Conservation (phyloP, 352 stramenopile species). For the Globisporangium megalacanthum region DNA sequence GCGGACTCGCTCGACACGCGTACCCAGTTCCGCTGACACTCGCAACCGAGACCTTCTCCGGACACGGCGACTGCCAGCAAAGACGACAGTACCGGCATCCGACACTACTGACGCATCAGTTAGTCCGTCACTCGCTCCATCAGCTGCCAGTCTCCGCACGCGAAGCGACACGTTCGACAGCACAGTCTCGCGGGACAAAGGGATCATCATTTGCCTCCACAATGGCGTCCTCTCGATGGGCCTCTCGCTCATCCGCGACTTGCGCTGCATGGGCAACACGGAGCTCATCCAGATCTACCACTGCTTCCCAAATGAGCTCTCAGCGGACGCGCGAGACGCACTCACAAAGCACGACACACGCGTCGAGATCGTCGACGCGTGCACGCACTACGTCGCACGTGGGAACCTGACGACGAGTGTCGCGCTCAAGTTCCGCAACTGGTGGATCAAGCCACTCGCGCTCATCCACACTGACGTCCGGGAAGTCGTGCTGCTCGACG, state of each 20-base stretch:
- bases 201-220: slow-evolving; percentile 37
- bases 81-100: too few species aligned
- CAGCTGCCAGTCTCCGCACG: too few species aligned
- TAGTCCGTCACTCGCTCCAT: too few species aligned
- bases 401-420: not conserved
- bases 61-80: too few species aligned
- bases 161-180: slow-evolving; percentile 8
- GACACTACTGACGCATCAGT: too few species aligned
- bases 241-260: slow-evolving; percentile 41
- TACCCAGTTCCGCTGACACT: too few species aligned
- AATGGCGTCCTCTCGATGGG: slow-evolving; percentile 35
- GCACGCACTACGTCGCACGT: slow-evolving; percentile 16
- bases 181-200: slow-evolving; percentile 9
- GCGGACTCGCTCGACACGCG: too few species aligned
- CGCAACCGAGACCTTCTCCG: too few species aligned
- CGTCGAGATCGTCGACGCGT: slow-evolving; percentile 46
- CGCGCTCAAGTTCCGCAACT: slow-evolving; percentile 39
- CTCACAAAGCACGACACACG: slow-evolving; percentile 27
- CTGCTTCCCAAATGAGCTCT: slow-evolving; percentile 38
- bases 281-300: slow-evolving; percentile 55
- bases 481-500: slow-evolving; percentile 43
- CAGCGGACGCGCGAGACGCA: slow-evolving; percentile 22
- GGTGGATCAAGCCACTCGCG: slow-evolving; percentile 60
- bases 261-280: slow-evolving; percentile 41
- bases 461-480: slow-evolving; percentile 43